These are phyloP conservation scores for Bipolaris zeicola DNA, from an alignment of 2,329 filamentous ascomycete genomes.

Conservation along the genomic window DNA sequence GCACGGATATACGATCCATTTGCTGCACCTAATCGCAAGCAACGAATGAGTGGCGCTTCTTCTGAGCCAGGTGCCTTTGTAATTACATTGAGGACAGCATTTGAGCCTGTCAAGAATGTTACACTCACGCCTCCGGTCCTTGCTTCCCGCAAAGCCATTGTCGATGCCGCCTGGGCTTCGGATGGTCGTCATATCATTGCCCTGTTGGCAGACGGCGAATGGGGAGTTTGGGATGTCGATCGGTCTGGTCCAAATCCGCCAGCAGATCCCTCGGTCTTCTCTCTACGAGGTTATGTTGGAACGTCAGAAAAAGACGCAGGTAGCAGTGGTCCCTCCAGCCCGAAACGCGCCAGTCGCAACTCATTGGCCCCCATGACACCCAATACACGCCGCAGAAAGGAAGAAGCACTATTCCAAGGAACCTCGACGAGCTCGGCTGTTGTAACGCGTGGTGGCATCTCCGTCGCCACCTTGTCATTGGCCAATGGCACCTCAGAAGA, in stretches of 20 bases:
- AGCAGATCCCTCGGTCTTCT: conserved; percentile 40
- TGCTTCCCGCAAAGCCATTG: conserved; percentile 53
- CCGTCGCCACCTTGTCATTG: conserved; percentile 43
- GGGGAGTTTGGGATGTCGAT: conserved; percentile 59
- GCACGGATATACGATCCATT: conserved; percentile 65
- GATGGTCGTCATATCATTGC: conserved; percentile 54
- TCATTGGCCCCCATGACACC: conserved; percentile 58
- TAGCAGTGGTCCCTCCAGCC: conserved; percentile 30
- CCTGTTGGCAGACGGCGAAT: conserved; percentile 57
- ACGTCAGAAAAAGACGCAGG: conserved; percentile 31
- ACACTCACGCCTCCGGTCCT: conserved; percentile 35
- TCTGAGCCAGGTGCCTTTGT: conserved; percentile 38
- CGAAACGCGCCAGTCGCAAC: conserved; percentile 43
- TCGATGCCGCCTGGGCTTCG: conserved; percentile 56
- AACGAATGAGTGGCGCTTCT: conserved; percentile 20
- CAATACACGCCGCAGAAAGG: conserved; percentile 55
- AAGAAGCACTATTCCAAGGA: conserved; percentile 54
- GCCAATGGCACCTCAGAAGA: conserved; percentile 49
- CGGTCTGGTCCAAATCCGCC: conserved; percentile 40
- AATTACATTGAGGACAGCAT: conserved; percentile 41
- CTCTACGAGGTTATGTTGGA: conserved; percentile 45
- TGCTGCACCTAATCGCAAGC: conserved; percentile 37
- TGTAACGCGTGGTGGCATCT: conserved; percentile 52
- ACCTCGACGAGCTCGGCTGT: conserved; percentile 38
- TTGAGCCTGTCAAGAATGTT: conserved; percentile 37